A percentile compares a stretch with the other conserved stretches of the same genome.
phyloP scores from a whole-genome alignment of 768 basidiomycete genomes.

The Calvatia gigantea region DNA sequence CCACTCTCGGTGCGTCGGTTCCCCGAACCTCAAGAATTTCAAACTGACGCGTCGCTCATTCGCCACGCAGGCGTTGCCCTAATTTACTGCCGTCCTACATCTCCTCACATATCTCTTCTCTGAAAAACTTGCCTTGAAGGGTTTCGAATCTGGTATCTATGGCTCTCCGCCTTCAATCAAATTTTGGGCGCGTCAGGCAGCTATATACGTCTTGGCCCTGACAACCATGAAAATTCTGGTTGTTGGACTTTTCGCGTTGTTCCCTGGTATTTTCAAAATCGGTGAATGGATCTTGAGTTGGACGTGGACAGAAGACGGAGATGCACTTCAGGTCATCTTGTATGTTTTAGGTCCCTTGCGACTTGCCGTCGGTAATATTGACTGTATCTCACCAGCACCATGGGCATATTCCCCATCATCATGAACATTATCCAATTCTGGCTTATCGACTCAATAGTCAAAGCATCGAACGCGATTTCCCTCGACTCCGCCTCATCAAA shows the following conservation, averaged over 20 bases:
- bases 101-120: slow-evolving; percentile 61
- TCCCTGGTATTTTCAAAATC: slow-evolving; percentile 67
- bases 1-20: slow-evolving; percentile 76
- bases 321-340: slow-evolving; percentile 77
- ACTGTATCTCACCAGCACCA: slow-evolving; percentile 47
- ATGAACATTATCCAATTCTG: slow-evolving; percentile 95
- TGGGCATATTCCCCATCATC: slow-evolving; percentile 87
- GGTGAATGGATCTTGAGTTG: slow-evolving; percentile 88
- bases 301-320: slow-evolving; percentile 60
- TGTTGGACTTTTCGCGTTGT: slow-evolving; percentile 65
- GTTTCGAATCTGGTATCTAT: slow-evolving; percentile 85
- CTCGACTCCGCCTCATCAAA: slow-evolving; percentile 37
- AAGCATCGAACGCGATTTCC: slow-evolving; percentile 49
- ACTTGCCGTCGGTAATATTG: neutral
- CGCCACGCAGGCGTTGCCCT: slow-evolving; percentile 66
- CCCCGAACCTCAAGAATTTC: slow-evolving; percentile 1
- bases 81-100: slow-evolving; percentile 72
- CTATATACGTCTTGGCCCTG: slow-evolving; percentile 78
- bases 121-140: slow-evolving; percentile 61
- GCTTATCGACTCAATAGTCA: slow-evolving; percentile 91
- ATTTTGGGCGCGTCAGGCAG: slow-evolving; percentile 75
- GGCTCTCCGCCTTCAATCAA: slow-evolving; percentile 74
- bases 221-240: slow-evolving; percentile 91
- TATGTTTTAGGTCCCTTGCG: slow-evolving; percentile 37
- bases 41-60: neutral